Conservation (phyloP, 192 early-diverging fungal species). For the Tieghemiomyces parasiticus region DNA sequence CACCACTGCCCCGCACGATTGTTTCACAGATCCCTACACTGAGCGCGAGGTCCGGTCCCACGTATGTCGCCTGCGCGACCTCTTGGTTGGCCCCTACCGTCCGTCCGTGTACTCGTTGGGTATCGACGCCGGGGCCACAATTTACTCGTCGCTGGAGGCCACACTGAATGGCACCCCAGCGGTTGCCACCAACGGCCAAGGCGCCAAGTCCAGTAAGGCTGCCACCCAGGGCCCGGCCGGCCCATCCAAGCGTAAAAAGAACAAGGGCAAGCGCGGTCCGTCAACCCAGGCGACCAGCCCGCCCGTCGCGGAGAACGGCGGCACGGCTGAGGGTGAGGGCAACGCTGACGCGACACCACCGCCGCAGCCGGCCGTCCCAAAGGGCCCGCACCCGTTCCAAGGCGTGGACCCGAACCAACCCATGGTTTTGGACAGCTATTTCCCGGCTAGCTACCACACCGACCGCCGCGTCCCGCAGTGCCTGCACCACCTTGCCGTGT, state of each 20-base stretch:
- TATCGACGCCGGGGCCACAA: constrained; percentile 61
- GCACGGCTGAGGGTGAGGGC: neutral
- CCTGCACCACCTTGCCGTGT: constrained; percentile 56
- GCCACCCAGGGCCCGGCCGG: too few species aligned
- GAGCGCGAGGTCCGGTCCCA: constrained; percentile 88
- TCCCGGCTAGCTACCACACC: constrained; percentile 32
- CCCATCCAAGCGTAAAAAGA: constrained; percentile 18
- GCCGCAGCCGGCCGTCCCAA: constrained; percentile 1
- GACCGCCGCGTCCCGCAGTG: constrained; percentile 37
- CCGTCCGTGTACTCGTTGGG: constrained; percentile 31
- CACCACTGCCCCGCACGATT: too few species aligned
- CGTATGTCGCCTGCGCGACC: constrained; percentile 72
- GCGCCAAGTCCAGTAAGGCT: constrained; percentile 15
- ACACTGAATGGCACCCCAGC: neutral
- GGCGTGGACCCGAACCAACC: constrained; percentile 26
- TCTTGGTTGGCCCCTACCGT: constrained; percentile 60
- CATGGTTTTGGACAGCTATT: constrained; percentile 33
- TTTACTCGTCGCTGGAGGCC: constrained; percentile 33
- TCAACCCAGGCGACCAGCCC: neutral
- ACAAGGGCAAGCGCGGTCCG: constrained; percentile 10
- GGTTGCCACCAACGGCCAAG: constrained; percentile 9
- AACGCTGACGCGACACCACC: constrained; percentile 8
- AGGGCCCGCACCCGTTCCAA: constrained; percentile 34
- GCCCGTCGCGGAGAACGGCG: neutral
- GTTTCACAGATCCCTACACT: constrained; percentile 76